Conservation (phyloP, 1,284 basidiomycete species). For the Schizopora paradoxa region DNA sequence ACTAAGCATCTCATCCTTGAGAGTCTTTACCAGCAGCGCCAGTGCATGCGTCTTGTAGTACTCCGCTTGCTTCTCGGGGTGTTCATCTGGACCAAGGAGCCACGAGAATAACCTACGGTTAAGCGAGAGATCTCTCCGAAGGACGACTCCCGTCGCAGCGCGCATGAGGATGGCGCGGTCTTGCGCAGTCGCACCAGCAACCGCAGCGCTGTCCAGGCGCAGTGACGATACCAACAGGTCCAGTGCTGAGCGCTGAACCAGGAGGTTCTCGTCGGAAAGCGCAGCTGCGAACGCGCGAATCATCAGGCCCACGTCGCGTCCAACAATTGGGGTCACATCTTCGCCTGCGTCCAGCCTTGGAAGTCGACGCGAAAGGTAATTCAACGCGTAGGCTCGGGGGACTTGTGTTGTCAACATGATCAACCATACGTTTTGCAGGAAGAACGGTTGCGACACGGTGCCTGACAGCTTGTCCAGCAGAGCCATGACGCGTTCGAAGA, state of each 20-base stretch:
- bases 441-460: slow-evolving; percentile 81
- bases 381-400: slow-evolving; percentile 82
- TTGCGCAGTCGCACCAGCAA: slow-evolving; percentile 58
- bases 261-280: slow-evolving; percentile 84
- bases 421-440: slow-evolving; percentile 94
- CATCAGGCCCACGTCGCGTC: slow-evolving; percentile 86
- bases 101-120: slow-evolving; percentile 92
- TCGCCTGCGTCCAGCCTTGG: slow-evolving; percentile 65
- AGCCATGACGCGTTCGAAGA: slow-evolving; percentile 89
- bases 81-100: slow-evolving; percentile 82
- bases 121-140: slow-evolving; percentile 88
- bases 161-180: slow-evolving; percentile 77
- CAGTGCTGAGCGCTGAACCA: slow-evolving; percentile 78
- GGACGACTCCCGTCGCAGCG: slow-evolving; percentile 75
- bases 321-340: slow-evolving; percentile 73
- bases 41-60: slow-evolving; percentile 71
- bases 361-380: slow-evolving; percentile 79
- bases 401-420: slow-evolving; percentile 87
- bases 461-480: slow-evolving; percentile 81
- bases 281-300: slow-evolving; percentile 87
- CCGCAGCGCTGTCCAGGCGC: slow-evolving; percentile 63
- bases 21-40: slow-evolving; percentile 59
- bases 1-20: slow-evolving; percentile 73
- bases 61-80: slow-evolving; percentile 62
- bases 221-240: slow-evolving; percentile 78